These are phyloP conservation scores for Oryza coarctata DNA, from an alignment of 176 grass and related monocot species.

Conservation along the genomic window DNA sequence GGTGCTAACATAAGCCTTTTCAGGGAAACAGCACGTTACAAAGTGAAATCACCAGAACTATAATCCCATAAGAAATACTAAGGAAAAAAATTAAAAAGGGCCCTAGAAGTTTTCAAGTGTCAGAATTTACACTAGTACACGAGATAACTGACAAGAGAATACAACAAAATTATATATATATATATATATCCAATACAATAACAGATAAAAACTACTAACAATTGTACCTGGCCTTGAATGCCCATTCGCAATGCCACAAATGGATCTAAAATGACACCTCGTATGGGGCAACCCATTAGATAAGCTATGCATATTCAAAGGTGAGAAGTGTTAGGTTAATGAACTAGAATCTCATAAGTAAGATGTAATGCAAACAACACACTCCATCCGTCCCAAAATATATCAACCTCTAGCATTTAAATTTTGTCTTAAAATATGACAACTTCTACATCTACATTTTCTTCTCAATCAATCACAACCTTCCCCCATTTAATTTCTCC, in stretches of 20 bases:
- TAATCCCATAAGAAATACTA: not conserved
- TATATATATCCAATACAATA: not conserved
- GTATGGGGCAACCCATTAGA: slow-evolving; percentile 94
- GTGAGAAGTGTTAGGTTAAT: slow-evolving; percentile 6
- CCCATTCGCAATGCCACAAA: slow-evolving; percentile 92
- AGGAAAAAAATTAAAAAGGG: not conserved
- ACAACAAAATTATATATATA: not conserved
- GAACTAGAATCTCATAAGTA: slow-evolving; percentile 1
- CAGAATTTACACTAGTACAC: not conserved
- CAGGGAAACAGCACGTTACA: too few relatives aligned
- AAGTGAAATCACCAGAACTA: too few relatives aligned
- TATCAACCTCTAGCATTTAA: too few relatives aligned
- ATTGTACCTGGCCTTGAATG: slow-evolving; percentile 86
- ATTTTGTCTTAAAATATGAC: too few relatives aligned
- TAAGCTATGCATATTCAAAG: slow-evolving; percentile 58
- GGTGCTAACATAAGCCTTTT: too few relatives aligned
- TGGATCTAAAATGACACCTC: slow-evolving; percentile 94
- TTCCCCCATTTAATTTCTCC: too few relatives aligned
- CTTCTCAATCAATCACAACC: too few relatives aligned
- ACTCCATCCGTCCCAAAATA: too few relatives aligned
- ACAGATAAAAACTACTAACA: not conserved
- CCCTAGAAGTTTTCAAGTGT: slow-evolving; percentile 5
- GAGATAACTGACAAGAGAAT: not conserved
- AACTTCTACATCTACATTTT: too few relatives aligned
- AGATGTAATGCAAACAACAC: not conserved